Conservation (phyloP, 1,284 basidiomycete species). For the Marasmius sp. region DNA sequence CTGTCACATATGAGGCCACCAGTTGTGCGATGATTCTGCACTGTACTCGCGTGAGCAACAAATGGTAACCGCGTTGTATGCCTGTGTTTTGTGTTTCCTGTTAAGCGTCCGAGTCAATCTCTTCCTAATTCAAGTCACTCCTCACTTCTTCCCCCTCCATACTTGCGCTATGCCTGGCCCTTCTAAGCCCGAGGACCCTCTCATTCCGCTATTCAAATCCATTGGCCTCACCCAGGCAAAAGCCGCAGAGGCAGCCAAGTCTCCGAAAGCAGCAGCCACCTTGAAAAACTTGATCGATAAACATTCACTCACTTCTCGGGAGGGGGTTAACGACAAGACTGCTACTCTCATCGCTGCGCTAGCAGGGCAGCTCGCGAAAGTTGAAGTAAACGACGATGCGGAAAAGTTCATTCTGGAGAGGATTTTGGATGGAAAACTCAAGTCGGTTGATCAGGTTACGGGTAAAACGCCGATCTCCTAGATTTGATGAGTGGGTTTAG, state of each 20-base stretch:
- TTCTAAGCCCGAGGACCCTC: slow-evolving; percentile 25
- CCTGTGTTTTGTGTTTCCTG: too few species aligned
- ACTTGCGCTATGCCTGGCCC: slow-evolving; percentile 5
- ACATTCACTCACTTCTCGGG: slow-evolving; percentile 46
- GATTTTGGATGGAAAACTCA: slow-evolving; percentile 74
- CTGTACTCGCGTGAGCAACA: too few species aligned
- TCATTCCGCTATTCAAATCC: slow-evolving; percentile 73
- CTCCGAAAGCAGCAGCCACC: slow-evolving; percentile 69
- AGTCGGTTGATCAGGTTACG: slow-evolving; percentile 84
- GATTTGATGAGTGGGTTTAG: background rate
- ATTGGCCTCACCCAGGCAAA: slow-evolving; percentile 81
- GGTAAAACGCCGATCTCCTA: slow-evolving; percentile 44
- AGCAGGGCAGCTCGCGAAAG: slow-evolving; percentile 65
- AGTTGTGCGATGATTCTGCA: too few species aligned
- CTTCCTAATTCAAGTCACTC: too few species aligned
- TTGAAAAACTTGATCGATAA: slow-evolving; percentile 73
- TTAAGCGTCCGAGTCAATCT: too few species aligned
- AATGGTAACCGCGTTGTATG: too few species aligned
- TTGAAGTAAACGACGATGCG: slow-evolving; percentile 46
- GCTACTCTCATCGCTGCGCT: slow-evolving; percentile 74
- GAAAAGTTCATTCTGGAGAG: slow-evolving; percentile 68
- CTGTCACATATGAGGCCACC: too few species aligned
- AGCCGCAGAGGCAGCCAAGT: slow-evolving; percentile 83
- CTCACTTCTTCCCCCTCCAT: background rate
- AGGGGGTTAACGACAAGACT: slow-evolving; percentile 74